Conservation (phyloP, 345 rosid species). For the Salix arbutifolia region DNA sequence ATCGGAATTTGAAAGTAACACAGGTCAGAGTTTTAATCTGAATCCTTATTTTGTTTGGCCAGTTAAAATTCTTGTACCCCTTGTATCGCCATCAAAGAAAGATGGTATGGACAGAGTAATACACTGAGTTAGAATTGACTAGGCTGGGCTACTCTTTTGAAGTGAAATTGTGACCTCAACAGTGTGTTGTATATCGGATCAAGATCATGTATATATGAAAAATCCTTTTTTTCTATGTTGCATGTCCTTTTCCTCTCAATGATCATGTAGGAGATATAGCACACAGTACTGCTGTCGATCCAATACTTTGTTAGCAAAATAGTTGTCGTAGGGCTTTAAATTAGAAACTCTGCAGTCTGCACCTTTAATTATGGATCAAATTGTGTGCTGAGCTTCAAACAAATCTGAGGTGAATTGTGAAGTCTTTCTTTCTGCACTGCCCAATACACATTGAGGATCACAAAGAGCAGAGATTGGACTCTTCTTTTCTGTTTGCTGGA, state of each 20-base stretch:
- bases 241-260: conserved; percentile 17
- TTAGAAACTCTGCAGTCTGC: too few species aligned
- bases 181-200: conserved; percentile 32
- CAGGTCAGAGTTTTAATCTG: conserved; percentile 17
- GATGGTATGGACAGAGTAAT: conserved; percentile 4
- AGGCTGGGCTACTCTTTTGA: conserved; percentile 14
- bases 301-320: too few species aligned
- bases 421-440: too few species aligned
- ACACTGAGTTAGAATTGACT: conserved; percentile 20
- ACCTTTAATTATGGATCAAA: too few species aligned
- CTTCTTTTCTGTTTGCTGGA: too few species aligned
- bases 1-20: conserved; percentile 5
- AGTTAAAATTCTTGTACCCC: conserved; percentile 13
- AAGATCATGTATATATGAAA: conserved; percentile 30
- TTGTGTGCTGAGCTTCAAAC: too few species aligned
- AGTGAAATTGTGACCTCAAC: conserved; percentile 28
- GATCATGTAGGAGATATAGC: too few species aligned
- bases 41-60: conserved; percentile 16
- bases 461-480: too few species aligned
- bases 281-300: too few species aligned
- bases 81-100: conserved; percentile 17
- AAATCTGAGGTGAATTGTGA: too few species aligned
- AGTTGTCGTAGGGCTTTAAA: too few species aligned
- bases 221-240: background rate
- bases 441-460: too few species aligned